These are phyloP conservation scores for Cryptococcus hybrid DNA, from an alignment of 1,284 basidiomycete genomes.

Conservation along the genomic window DNA sequence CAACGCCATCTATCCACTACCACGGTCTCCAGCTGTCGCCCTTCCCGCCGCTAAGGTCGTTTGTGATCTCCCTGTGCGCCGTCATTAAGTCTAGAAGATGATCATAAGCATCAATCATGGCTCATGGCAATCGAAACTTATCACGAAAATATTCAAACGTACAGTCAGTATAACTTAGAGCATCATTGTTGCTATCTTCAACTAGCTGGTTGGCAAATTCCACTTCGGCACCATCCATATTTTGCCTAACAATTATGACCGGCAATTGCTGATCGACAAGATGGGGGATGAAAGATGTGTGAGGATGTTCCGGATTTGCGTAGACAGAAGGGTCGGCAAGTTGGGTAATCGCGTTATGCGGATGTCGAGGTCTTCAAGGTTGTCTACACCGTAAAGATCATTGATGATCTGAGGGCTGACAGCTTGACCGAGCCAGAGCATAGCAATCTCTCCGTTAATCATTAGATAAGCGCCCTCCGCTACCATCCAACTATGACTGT, in stretches of 20 bases:
- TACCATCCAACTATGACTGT: constrained; percentile 85
- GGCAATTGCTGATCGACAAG: constrained; percentile 64
- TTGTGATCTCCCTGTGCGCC: constrained; percentile 49
- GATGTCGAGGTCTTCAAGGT: constrained; percentile 69
- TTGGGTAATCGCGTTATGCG: constrained; percentile 52
- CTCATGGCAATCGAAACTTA: background rate
- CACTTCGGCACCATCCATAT: constrained; percentile 88
- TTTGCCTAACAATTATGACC: constrained; percentile 82
- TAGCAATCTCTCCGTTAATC: constrained; percentile 86
- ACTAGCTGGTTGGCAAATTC: constrained; percentile 97
- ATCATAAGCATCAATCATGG: background rate
- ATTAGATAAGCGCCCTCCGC: constrained; percentile 87
- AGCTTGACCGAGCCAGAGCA: constrained; percentile 87
- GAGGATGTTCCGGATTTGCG: constrained; percentile 62
- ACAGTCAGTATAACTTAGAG: constrained; percentile 86
- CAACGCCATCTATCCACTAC: constrained; percentile 7
- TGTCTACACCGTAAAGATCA: constrained; percentile 84
- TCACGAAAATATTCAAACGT: constrained; percentile 40
- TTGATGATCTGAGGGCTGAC: constrained; percentile 77
- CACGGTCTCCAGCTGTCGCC: constrained; percentile 48
- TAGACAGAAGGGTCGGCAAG: background rate
- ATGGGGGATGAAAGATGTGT: constrained; percentile 75
- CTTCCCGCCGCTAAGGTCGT: constrained; percentile 46
- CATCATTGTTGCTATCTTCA: constrained; percentile 96
- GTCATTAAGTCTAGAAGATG: constrained; percentile 41